A percentile compares a stretch with the other conserved stretches of the same genome.
These are phyloP conservation scores for Geotrichum ghanense DNA, from an alignment of 805 yeast genomes.

Conservation along the genomic window DNA sequence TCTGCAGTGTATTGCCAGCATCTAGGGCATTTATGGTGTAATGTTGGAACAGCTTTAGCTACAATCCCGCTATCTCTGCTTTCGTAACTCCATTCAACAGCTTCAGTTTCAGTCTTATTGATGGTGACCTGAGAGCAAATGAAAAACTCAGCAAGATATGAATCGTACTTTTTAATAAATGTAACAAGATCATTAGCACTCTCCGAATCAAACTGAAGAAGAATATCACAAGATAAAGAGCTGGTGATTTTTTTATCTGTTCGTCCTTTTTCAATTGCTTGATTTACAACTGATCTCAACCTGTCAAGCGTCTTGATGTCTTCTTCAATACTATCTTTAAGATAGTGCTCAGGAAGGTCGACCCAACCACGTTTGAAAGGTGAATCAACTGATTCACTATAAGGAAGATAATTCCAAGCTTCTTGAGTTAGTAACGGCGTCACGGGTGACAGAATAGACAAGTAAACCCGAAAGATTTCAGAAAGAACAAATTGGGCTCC, in stretches of 20 bases:
- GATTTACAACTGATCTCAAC: conserved; percentile 39
- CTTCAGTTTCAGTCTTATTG: conserved; percentile 15
- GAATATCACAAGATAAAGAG: conserved; percentile 47
- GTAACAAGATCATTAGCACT: background rate
- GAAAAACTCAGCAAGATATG: conserved; percentile 45
- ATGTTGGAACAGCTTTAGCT: conserved; percentile 35
- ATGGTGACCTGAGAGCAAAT: conserved; percentile 52
- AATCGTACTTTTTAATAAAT: conserved; percentile 17
- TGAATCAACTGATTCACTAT: conserved; percentile 20
- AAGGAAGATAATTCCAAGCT: conserved; percentile 57
- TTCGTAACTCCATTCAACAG: conserved; percentile 22
- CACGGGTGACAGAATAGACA: conserved; percentile 67
- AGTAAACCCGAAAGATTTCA: conserved; percentile 44
- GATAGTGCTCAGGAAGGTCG: conserved; percentile 27
- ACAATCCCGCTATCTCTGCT: conserved; percentile 25
- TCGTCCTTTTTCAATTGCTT: conserved; percentile 46
- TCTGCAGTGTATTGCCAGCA: conserved; percentile 77
- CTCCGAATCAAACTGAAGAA: conserved; percentile 20
- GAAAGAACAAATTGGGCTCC: conserved; percentile 55
- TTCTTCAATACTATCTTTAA: conserved; percentile 26
- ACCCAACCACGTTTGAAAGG: conserved; percentile 41
- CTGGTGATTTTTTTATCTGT: conserved; percentile 31
- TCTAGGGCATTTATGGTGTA: conserved; percentile 66
- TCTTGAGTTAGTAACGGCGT: conserved; percentile 81
- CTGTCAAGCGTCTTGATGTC: conserved; percentile 38